These are phyloP conservation scores for Ceratobasidium sp. DNA, from an alignment of 1,284 basidiomycete genomes.

Conservation along the genomic window DNA sequence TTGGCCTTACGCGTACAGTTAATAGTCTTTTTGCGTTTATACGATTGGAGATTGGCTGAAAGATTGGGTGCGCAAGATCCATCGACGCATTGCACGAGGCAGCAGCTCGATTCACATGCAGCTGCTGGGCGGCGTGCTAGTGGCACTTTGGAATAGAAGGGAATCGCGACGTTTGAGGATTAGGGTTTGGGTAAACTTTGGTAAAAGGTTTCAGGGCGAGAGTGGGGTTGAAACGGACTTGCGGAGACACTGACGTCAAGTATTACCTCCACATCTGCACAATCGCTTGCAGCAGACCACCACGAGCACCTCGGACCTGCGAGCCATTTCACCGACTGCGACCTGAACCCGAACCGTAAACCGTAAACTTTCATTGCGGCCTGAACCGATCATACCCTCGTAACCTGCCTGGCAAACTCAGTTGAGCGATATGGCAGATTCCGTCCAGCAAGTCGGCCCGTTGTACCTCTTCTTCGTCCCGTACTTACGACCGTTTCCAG, in stretches of 20 bases:
- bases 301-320: neutral
- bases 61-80: constrained; percentile 3
- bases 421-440: constrained; percentile 37
- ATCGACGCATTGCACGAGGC: neutral
- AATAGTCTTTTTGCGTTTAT: constrained; percentile 19
- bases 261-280: neutral
- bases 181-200: neutral
- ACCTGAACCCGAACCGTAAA: constrained; percentile 18
- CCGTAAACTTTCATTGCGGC: too few species aligned
- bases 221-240: neutral
- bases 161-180: neutral
- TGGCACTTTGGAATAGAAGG: neutral
- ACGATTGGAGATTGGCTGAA: constrained; percentile 22
- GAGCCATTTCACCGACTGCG: constrained; percentile 3
- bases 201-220: neutral
- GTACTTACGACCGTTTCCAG: neutral
- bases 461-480: neutral
- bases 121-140: neutral
- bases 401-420: neutral
- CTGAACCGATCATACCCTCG: constrained; percentile 1
- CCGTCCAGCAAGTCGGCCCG: constrained; percentile 23
- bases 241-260: constrained; percentile 23
- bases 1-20: constrained; percentile 43
- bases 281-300: neutral
- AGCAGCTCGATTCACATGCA: neutral